These are phyloP conservation scores for Pleurotus salmoneostramineus DNA, from an alignment of 768 basidiomycete genomes.

Conservation along the genomic window DNA sequence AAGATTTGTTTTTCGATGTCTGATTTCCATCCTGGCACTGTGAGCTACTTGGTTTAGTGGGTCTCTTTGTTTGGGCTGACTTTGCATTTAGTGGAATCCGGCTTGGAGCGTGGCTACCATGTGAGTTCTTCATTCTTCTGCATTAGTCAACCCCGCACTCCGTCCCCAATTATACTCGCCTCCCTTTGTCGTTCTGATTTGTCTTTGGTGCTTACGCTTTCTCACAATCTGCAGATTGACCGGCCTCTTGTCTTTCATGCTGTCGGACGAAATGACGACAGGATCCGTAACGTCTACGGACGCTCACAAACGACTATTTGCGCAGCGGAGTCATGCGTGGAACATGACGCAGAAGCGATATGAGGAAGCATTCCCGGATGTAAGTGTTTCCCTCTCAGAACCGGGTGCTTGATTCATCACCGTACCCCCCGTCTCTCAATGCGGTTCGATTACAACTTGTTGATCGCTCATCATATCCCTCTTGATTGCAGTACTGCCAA, in stretches of 20 bases:
- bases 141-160: conserved; percentile 8
- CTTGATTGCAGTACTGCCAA: conserved; percentile 58
- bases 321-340: conserved; percentile 79
- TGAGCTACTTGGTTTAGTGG: conserved; percentile 33
- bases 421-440: conserved; percentile 3
- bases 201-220: conserved; percentile 8
- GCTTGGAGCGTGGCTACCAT: conserved; percentile 95
- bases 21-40: conserved; percentile 87
- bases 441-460: conserved; percentile 1
- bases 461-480: conserved; percentile 9
- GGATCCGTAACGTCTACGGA: conserved; percentile 83
- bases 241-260: conserved; percentile 91
- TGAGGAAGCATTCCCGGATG: conserved; percentile 85
- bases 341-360: conserved; percentile 80
- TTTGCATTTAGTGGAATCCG: conserved; percentile 74
- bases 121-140: conserved; percentile 42
- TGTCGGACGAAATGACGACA: conserved; percentile 95
- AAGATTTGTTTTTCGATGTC: conserved; percentile 99
- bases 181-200: conserved; percentile 9
- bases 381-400: conserved; percentile 33
- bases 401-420: conserved; percentile 11
- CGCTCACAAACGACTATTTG: conserved; percentile 73
- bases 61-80: not conserved
- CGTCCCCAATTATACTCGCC: not conserved
- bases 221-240: conserved; percentile 60